These are phyloP conservation scores for Verticillium nubilum DNA, from an alignment of 2,329 filamentous ascomycete species.

Conservation along the genomic window DNA sequence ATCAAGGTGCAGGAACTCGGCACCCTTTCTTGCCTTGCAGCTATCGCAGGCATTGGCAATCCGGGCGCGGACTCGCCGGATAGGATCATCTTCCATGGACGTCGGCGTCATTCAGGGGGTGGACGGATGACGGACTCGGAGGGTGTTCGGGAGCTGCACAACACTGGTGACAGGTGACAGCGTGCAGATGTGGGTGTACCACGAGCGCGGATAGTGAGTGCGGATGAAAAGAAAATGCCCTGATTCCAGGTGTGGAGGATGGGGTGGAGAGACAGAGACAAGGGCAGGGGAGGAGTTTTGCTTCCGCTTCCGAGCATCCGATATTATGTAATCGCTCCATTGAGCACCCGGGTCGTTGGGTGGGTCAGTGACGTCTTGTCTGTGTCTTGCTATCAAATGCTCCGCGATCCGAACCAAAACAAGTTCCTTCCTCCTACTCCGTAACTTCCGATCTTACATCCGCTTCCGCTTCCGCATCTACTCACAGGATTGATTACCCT, in stretches of 20 bases:
- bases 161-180: not conserved
- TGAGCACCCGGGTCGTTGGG: not conserved
- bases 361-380: not conserved
- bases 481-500: not conserved
- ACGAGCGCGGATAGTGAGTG: not conserved
- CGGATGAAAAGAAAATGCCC: not conserved
- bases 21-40: constrained; percentile 46
- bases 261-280: too few relatives aligned
- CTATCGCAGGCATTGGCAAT: constrained; percentile 49
- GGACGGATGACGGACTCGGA: not conserved
- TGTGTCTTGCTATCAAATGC: too few relatives aligned
- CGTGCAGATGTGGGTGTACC: not conserved
- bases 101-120: not conserved
- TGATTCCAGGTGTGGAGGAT: not conserved
- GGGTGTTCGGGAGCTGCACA: not conserved
- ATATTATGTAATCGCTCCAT: not conserved
- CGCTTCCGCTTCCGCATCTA: not conserved
- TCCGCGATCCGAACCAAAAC: not conserved
- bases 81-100: constrained; percentile 10
- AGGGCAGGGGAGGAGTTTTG: too few relatives aligned
- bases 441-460: not conserved
- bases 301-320: not conserved
- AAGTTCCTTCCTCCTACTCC: not conserved
- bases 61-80: constrained; percentile 24
- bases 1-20: not conserved